Percentiles rank a stretch among this genome's conserved stretches.
These are phyloP conservation scores for Pinus tabuliformis DNA, from an alignment of 75 land plant genomes.

Conservation along the genomic window DNA sequence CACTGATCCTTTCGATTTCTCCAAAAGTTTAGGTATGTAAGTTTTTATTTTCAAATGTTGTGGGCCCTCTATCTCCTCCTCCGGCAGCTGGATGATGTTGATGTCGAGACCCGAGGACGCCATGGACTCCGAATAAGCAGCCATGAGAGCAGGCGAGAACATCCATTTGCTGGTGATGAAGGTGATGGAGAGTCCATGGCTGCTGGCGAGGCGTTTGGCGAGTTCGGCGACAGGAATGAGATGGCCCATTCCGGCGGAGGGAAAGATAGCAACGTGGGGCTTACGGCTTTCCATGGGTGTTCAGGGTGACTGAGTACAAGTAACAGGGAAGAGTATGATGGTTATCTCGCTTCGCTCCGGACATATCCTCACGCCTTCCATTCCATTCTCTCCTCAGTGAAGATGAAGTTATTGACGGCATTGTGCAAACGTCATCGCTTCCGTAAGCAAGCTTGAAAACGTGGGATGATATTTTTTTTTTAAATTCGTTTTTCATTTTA, in stretches of 20 bases:
- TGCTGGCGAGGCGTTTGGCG: conserved; percentile 28
- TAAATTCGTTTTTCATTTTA: too few species aligned
- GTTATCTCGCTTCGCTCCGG: too few species aligned
- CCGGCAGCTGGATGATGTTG: conserved; percentile 26
- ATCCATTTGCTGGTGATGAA: conserved; percentile 10
- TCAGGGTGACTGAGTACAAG: too few species aligned
- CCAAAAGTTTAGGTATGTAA: conserved; percentile 16
- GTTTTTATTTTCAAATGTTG: conserved; percentile 16
- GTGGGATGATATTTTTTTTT: too few species aligned
- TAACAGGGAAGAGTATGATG: too few species aligned
- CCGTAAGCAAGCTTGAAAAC: too few species aligned
- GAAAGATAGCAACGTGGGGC: conserved; percentile 29
- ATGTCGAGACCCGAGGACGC: conserved; percentile 3
- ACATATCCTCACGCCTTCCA: too few species aligned
- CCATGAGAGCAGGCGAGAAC: too few species aligned
- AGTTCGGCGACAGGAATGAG: conserved; percentile 47
- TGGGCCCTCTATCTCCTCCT: conserved; percentile 21
- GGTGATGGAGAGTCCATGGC: conserved; percentile 25
- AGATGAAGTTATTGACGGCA: too few species aligned
- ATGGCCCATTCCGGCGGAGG: conserved; percentile 55
- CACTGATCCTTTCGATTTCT: conserved; percentile 17
- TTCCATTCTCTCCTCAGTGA: too few species aligned
- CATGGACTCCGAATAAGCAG: not conserved
- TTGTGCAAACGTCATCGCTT: too few species aligned
- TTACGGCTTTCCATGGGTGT: not conserved